Evolutionary conservation across 805 yeast species (phyloP).

Genomic region (Saturnispora silvae): DNA sequence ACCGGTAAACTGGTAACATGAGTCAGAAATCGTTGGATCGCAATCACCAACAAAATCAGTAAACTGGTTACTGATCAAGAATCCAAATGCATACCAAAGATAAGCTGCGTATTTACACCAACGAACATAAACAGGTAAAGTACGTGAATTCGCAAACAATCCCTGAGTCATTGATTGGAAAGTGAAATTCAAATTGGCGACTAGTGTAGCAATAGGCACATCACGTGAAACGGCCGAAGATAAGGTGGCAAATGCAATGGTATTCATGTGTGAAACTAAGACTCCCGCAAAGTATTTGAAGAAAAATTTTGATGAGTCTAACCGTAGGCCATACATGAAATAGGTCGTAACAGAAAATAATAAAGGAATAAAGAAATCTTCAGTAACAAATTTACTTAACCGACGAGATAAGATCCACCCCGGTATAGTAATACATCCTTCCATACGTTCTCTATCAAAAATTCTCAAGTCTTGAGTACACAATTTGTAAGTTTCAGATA

Average conservation of each 20-base stretch:
- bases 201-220: conserved; percentile 49
- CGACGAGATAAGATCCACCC: conserved; percentile 64
- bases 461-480: conserved; percentile 44
- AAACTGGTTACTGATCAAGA: conserved; percentile 53
- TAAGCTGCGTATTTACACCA: conserved; percentile 75
- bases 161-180: conserved; percentile 74
- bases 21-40: conserved; percentile 26
- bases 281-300: conserved; percentile 52
- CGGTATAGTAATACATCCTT: conserved; percentile 50
- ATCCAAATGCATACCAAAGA: conserved; percentile 73
- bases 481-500: conserved; percentile 50
- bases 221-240: conserved; percentile 50
- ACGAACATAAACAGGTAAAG: conserved; percentile 75
- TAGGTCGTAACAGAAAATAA: conserved; percentile 53
- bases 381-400: conserved; percentile 52
- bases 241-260: conserved; percentile 43
- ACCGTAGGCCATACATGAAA: conserved; percentile 67
- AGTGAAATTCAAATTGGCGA: conserved; percentile 57
- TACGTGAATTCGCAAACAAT: conserved; percentile 59
- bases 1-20: conserved; percentile 46
- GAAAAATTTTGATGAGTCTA: conserved; percentile 36
- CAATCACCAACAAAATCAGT: conserved; percentile 53
- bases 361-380: conserved; percentile 56
- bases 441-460: conserved; percentile 60
- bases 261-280: conserved; percentile 44